Percentiles rank a stretch among this genome's conserved stretches.
phyloP scores from a whole-genome alignment of 2,329 filamentous ascomycete species.

The Cylindrodendrum hubeiense region DNA sequence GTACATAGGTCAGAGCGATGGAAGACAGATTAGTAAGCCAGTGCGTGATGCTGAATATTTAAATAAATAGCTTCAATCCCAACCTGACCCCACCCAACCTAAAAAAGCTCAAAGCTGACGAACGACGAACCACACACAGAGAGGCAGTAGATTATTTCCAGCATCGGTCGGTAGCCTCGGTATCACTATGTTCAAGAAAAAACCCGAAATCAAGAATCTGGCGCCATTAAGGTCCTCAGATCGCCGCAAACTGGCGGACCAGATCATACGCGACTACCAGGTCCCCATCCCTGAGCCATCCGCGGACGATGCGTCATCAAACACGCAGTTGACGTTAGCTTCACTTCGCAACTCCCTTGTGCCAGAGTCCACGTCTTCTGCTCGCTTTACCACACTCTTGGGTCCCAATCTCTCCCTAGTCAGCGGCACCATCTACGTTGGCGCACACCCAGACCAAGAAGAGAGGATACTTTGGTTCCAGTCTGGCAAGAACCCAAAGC shows the following conservation, averaged over 20 bases:
- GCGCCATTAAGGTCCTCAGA: constrained; percentile 40
- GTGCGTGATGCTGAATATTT: no score
- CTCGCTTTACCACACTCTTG: constrained; percentile 36
- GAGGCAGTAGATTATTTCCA: no score
- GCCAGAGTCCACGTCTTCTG: constrained; percentile 38
- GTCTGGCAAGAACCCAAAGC: constrained; percentile 33
- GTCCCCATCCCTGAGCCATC: constrained; percentile 27
- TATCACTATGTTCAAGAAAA: constrained; percentile 42
- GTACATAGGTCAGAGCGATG: no score
- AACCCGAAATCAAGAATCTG: constrained; percentile 40
- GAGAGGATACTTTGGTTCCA: constrained; percentile 43
- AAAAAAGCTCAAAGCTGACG: no score
- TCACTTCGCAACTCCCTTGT: constrained; percentile 38
- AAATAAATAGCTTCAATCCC: no score
- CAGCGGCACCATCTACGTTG: constrained; percentile 34
- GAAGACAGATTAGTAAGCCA: no score
- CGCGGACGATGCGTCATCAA: constrained; percentile 30
- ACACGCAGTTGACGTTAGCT: constrained; percentile 25
- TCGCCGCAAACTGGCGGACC: constrained; percentile 38
- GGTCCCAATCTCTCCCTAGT: constrained; percentile 25
- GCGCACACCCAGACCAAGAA: constrained; percentile 31
- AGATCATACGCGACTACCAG: constrained; percentile 41
- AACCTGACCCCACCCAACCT: no score
- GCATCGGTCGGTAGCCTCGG: no score
- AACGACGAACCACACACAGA: no score